Base-by-base conservation (phyloP, 306 rosid species). In the Cyclanthera cordifolia region DNA sequence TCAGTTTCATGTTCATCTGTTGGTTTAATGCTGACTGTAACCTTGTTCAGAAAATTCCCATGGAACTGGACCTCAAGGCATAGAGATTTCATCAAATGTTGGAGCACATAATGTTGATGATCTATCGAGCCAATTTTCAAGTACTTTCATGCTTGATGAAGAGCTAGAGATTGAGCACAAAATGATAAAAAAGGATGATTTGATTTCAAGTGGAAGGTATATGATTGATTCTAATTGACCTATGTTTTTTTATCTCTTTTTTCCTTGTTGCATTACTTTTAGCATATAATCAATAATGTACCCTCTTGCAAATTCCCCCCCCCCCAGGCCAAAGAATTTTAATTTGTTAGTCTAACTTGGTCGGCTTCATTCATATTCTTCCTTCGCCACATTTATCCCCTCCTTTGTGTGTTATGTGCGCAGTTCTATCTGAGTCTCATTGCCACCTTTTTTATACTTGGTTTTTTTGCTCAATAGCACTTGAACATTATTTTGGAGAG, bases 141-240 rank as follows among this genome's bases (percentile, higher is more conserved):
- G 81, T 75, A 88, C 99, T 50, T 93, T 93, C 84, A 78, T 93
- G 99, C 87, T 93, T 9, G 99, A 93, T 68, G 99, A 93, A 81
- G 99, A 93, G 83, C 82, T 93, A 19, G 99, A 93, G 75, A 79
- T 86, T n/a, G 99, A 90, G 80, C 93, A 83, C 74, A 85, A 81
- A 77, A 64, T 63, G 71, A 51, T 64, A 59, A 87, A 63, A 81
- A 88, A 84, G 66, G 80, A 75, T 54, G 83, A 76, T 63, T 43
- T 48, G 75, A 81, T 84, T 78, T 81, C 83, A 48, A 34, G 51
- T 73, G 76, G 79, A 86, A 90, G 96, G 99, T 86, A 82, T 67
- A 67, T 2, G 15, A 32, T 32, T 50, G 70, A 66, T 78, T 75
- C 47, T 51, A 14, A 57, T 20, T 20, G 53, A 53, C 71, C 28